These are phyloP conservation scores for Cryptococcus sp. DNA, from an alignment of 1,284 basidiomycete species.

Conservation along the genomic window DNA sequence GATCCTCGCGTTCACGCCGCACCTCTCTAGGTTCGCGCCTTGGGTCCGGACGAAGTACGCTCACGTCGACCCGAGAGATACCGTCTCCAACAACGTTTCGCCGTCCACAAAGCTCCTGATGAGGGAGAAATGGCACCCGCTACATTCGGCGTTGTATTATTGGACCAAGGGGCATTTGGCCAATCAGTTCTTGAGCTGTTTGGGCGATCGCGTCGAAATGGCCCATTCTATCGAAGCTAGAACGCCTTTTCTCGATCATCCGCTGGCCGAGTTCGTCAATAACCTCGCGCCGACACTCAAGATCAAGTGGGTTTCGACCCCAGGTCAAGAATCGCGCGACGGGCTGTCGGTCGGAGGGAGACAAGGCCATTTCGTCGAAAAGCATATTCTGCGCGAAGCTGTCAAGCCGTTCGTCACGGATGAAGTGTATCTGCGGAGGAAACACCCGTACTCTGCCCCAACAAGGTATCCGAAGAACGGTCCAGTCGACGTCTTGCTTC, in stretches of 20 bases:
- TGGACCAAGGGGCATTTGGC: conserved; percentile 52
- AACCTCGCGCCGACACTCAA: conserved; percentile 42
- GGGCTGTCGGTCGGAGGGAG: not conserved
- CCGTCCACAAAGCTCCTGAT: conserved; percentile 36
- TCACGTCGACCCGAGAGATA: no score
- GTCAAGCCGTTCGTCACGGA: conserved; percentile 46
- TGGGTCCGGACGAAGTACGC: conserved; percentile 17
- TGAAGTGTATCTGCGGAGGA: conserved; percentile 30
- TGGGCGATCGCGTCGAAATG: conserved; percentile 54
- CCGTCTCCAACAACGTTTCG: conserved; percentile 20
- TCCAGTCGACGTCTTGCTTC: conserved; percentile 23
- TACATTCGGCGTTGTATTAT: conserved; percentile 38
- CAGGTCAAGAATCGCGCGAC: not conserved
- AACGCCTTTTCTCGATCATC: conserved; percentile 33
- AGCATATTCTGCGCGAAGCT: conserved; percentile 54
- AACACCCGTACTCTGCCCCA: conserved; percentile 35
- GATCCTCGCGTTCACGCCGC: conserved; percentile 8
- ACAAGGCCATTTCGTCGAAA: conserved; percentile 42
- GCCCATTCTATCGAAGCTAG: conserved; percentile 55
- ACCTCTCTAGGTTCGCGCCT: conserved; percentile 46
- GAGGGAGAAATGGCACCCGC: conserved; percentile 32
- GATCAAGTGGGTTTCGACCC: not conserved
- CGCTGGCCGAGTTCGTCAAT: conserved; percentile 51
- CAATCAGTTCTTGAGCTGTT: conserved; percentile 52
- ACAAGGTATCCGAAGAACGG: conserved; percentile 22